A percentile compares a stretch with the other conserved stretches of the same genome.
Evolutionary conservation across 768 basidiomycete genomes (phyloP).

Genomic region (Postia placenta): DNA sequence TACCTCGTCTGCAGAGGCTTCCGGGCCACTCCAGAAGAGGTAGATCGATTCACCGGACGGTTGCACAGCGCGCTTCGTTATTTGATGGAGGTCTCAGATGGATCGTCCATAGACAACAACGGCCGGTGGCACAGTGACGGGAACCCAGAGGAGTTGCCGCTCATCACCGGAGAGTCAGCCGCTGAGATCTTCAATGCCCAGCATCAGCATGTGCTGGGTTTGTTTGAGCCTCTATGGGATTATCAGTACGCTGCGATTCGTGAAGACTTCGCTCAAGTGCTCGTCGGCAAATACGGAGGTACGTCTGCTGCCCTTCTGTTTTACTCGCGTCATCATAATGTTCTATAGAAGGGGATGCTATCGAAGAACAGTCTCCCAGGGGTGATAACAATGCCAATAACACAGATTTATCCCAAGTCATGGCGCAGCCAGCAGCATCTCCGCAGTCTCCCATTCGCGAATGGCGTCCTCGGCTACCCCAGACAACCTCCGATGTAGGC

Average conservation of each 20-base stretch:
- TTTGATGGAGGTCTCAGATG: neutral
- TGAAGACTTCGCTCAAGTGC: neutral
- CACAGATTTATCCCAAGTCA: too few species aligned
- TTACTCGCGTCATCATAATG: too few species aligned
- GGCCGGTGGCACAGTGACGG: neutral
- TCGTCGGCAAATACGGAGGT: neutral
- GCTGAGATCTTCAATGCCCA: slow-evolving; percentile 7
- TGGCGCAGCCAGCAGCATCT: too few species aligned
- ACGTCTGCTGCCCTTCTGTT: too few species aligned
- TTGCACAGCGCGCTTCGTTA: neutral
- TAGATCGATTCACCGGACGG: neutral
- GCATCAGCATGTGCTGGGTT: slow-evolving; percentile 1
- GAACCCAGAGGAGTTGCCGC: neutral
- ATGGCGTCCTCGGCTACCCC: too few species aligned
- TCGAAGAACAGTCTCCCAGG: too few species aligned
- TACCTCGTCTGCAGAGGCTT: slow-evolving; percentile 13
- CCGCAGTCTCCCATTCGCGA: too few species aligned
- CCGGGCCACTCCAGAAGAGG: slow-evolving; percentile 1
- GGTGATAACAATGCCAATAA: too few species aligned
- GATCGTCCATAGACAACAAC: neutral
- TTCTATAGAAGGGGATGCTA: too few species aligned
- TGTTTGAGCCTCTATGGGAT: slow-evolving; percentile 10
- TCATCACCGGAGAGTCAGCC: neutral
- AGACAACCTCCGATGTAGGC: too few species aligned
- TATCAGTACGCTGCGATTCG: slow-evolving; percentile 8